Evolutionary conservation across 371 early-diverging fungal species (phyloP), one percentile per base, ranked within the genome.

Genomic region (Actinomortierella wolfii): DNA sequence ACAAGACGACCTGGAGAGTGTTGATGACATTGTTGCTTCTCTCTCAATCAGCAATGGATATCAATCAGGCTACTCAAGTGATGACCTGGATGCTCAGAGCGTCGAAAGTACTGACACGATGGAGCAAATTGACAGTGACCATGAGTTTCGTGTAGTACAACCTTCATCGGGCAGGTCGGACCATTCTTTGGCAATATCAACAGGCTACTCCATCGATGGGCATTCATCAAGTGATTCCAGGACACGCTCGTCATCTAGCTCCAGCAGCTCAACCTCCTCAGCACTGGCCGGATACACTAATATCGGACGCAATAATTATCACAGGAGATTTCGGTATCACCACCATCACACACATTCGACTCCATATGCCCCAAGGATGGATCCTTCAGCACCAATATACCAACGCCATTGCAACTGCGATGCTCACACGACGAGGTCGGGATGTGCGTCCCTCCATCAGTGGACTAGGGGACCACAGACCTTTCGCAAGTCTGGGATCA

Each of bases 401-500:
- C 9, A 21, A 15, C 2, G 47, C 47, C 11, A 47, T 15, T 21
- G 47, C 47, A 2, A 47, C 17, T 47, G 47, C 47, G 24, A 47
- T 47, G 18, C 21, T 20, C 47, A 44, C 44, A 15, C 3, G 15
- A 4, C 44, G 20, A 20, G 44, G n/a, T 44, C 44, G 13, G 44
- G 44, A 13, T 44, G n/a, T 44, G 15, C 44, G 44, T 44, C 20
- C 13, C 44, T n/a, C 44, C 44, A 18, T 24, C 21, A 47, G 15
- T 24, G 20, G 47, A 39, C 25, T 7, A 18, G 39, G 25, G 21
- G 47, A 26, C 3, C 14, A 18, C 23, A 18, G 0, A n/a, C 25
- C 3, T 9, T 41, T 3, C 60, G 51, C 23, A 55, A 59, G 14
- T 47, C 40, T 17, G 66, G 67, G 5, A 67, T 67, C 39, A 67